Conservation (phyloP, 202 grass and related monocot genomes). For the Cymbopogon flexuosus region DNA sequence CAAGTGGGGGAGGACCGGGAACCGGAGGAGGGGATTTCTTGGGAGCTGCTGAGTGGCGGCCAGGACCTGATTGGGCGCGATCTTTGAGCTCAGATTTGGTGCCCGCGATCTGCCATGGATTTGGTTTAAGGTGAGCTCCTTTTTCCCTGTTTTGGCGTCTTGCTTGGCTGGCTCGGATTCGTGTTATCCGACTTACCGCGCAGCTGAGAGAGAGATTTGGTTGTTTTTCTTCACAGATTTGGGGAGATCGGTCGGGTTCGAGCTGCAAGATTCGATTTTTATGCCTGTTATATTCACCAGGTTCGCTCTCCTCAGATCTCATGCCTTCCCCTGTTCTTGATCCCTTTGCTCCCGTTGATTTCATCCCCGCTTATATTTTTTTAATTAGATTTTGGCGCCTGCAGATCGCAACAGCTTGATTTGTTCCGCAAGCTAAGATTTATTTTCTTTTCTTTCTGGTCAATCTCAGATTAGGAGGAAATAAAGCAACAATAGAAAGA, state of each 20-base stretch:
- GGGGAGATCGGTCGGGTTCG: constrained; percentile 28
- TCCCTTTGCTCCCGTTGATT: constrained; percentile 25
- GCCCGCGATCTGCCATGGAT: neutral
- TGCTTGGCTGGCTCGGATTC: neutral
- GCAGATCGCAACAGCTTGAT: constrained; percentile 27
- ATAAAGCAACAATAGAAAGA: neutral
- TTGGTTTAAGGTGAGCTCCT: constrained; percentile 18
- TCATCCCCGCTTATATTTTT: constrained; percentile 5
- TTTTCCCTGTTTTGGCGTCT: neutral
- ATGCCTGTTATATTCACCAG: neutral
- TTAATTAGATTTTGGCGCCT: constrained; percentile 9
- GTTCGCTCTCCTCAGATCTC: constrained; percentile 18
- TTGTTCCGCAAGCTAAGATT: constrained; percentile 16
- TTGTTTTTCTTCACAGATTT: neutral
- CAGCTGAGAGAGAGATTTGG: constrained; percentile 16
- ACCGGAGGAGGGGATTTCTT: constrained; percentile 7
- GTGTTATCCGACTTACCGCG: neutral
- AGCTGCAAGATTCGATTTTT: constrained; percentile 36
- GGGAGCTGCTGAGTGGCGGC: constrained; percentile 9
- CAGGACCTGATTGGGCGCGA: constrained; percentile 14
- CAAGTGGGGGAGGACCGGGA: constrained; percentile 10
- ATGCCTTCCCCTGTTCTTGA: constrained; percentile 15
- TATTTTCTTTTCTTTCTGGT: neutral
- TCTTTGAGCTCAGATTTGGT: constrained; percentile 23
- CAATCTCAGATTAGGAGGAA: constrained; percentile 18